These are phyloP conservation scores for Cucurbita maxima DNA, from an alignment of 306 rosid species.

Conservation along the genomic window DNA sequence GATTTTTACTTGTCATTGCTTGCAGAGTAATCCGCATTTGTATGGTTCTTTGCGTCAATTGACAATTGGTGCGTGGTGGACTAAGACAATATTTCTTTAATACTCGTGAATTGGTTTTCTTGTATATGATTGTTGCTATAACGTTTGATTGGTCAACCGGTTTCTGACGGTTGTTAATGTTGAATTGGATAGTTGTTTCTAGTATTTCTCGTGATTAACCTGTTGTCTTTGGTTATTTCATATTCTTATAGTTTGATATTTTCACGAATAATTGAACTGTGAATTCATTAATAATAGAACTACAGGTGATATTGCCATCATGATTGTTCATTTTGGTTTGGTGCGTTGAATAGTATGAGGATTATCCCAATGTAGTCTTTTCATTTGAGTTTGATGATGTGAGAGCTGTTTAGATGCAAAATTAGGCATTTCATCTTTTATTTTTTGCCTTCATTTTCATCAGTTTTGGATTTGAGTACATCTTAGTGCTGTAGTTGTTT, in stretches of 20 bases:
- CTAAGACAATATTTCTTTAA: not conserved
- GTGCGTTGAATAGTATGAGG: not conserved
- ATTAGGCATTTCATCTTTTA: not conserved
- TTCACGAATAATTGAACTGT: not conserved
- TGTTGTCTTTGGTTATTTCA: not conserved
- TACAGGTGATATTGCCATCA: conserved; percentile 29
- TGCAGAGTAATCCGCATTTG: not conserved
- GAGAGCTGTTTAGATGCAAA: not conserved
- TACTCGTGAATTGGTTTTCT: not conserved
- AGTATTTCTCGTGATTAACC: not conserved
- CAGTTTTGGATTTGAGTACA: not conserved
- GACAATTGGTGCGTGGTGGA: not conserved
- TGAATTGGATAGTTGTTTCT: not conserved
- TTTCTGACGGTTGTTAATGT: not conserved
- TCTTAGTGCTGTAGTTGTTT: not conserved
- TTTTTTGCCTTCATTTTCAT: not conserved
- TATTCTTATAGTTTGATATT: not conserved
- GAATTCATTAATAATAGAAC: conserved; percentile 25
- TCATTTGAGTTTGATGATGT: not conserved
- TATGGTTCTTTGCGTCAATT: not conserved
- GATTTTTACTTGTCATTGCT: not conserved
- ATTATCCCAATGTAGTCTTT: not conserved
- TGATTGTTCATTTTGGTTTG: not conserved
- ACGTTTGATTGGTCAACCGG: not conserved
- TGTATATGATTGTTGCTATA: not conserved